Evolutionary conservation across 305 asterid genomes (phyloP).

Genomic region (Fraxinus xanthoxyloides): DNA sequence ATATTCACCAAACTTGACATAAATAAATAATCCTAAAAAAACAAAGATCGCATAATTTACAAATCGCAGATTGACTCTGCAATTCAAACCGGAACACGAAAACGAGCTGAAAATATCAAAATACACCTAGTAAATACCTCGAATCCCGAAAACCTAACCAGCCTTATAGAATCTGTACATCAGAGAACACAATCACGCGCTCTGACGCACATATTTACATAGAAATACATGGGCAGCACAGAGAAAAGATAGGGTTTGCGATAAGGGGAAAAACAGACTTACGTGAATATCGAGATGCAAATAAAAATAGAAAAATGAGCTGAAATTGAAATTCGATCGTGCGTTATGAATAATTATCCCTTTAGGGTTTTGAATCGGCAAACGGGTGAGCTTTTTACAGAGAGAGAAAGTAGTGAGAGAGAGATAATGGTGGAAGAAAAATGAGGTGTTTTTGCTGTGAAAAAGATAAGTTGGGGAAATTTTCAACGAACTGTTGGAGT

Average conservation of each 20-base stretch:
- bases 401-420: slow-evolving; percentile 23
- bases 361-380: slow-evolving; percentile 50
- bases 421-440: slow-evolving; percentile 5
- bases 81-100: not conserved
- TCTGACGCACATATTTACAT: not conserved
- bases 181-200: not conserved
- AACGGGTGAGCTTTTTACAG: slow-evolving; percentile 2
- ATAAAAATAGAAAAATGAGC: slow-evolving; percentile 17
- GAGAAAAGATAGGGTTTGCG: slow-evolving; percentile 29
- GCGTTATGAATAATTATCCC: slow-evolving; percentile 10
- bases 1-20: not conserved
- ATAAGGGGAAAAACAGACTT: slow-evolving; percentile 22
- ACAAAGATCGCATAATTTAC: not conserved
- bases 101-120: slow-evolving; percentile 3
- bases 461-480: slow-evolving; percentile 42
- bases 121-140: not conserved
- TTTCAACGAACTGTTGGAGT: slow-evolving; percentile 39
- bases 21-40: slow-evolving; percentile 4
- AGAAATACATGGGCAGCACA: not conserved
- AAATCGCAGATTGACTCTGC: slow-evolving; percentile 17
- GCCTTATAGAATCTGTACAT: not conserved
- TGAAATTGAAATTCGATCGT: slow-evolving; percentile 27
- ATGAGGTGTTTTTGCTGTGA: slow-evolving; percentile 15
- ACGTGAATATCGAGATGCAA: slow-evolving; percentile 21
- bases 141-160: slow-evolving; percentile 14